phyloP scores from a whole-genome alignment of 306 rosid genomes.

The Dryas alaskensis region DNA sequence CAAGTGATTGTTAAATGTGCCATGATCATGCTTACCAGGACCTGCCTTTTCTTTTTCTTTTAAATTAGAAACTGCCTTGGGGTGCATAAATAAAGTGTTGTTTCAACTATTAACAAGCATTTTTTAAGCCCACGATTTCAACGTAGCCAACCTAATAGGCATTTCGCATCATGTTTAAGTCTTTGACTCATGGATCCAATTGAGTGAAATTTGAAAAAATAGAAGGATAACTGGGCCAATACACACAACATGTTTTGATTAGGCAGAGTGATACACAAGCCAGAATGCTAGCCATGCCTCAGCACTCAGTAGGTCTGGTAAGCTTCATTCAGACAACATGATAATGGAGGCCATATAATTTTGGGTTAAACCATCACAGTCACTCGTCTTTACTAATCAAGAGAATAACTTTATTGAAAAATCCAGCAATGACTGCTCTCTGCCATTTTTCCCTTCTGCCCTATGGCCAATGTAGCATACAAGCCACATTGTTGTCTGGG shows the following conservation, averaged over 20 bases:
- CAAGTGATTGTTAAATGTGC: no score
- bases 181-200: no score
- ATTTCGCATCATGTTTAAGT: no score
- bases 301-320: no score
- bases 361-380: not conserved
- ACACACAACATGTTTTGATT: not conserved
- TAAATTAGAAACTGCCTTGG: no score
- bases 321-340: constrained; percentile 1
- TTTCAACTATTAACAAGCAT: no score
- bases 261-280: not conserved
- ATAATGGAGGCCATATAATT: not conserved
- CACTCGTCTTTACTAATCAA: not conserved
- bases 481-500: not conserved
- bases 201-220: not conserved
- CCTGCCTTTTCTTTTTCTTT: no score
- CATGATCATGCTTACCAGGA: no score
- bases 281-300: not conserved
- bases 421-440: not conserved
- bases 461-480: not conserved
- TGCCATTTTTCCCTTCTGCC: not conserved
- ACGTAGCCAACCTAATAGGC: no score
- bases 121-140: no score
- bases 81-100: no score
- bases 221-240: not conserved
- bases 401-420: not conserved